Base-by-base conservation (phyloP, 2,329 filamentous ascomycete genomes). In the Aspergillus alliaceus region DNA sequence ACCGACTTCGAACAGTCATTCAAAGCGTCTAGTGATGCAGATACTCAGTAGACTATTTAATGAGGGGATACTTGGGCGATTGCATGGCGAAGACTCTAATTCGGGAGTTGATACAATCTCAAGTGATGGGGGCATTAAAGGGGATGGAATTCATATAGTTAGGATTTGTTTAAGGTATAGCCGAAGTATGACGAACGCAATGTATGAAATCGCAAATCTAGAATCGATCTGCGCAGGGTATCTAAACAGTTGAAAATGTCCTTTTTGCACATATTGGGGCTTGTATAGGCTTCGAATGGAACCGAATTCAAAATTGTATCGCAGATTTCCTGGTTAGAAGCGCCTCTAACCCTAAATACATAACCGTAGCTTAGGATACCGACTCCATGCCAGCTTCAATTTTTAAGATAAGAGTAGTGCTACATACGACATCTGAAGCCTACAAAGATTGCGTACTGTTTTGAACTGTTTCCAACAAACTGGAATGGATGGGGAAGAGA, bases 1-100 rank as follows among this genome's bases (percentile, higher is more conserved):
- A 89, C 87, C 66, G 93, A 98, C 77, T 97, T 98, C 72, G 89
- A 93, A 75, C 93, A 96, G 80, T 90, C 90, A 0, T 96, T 97
- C 77, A 83, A 86, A 71, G 82, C 84, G 25, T 82, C 62, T 9
- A 64, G 62, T 54, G 66, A 65, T 49, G 50, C 53, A 7, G 39
- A 50, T 15, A 20, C 53, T 3, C 42, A 63, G n/a, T 55, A 55
- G 59, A 18, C 24, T 5, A 15, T 27, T 44, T 5, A 44, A 27
- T 25, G 14, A 29, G 14, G n/a, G 18, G 24, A 27, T 9, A 4
- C 24, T n/a, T n/a, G 5, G 6, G 3, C 24, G 3, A 44, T 44
- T 27, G 40, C 8, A 14, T 27, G 4, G 11, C 40, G n/a, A 6
- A 7, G 11, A 6, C 24, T n/a, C 7, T 29, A 15, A 25, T 8